Evolutionary conservation across 2,329 filamentous ascomycete genomes (phyloP).

Genomic region (Trichoderma sp.): DNA sequence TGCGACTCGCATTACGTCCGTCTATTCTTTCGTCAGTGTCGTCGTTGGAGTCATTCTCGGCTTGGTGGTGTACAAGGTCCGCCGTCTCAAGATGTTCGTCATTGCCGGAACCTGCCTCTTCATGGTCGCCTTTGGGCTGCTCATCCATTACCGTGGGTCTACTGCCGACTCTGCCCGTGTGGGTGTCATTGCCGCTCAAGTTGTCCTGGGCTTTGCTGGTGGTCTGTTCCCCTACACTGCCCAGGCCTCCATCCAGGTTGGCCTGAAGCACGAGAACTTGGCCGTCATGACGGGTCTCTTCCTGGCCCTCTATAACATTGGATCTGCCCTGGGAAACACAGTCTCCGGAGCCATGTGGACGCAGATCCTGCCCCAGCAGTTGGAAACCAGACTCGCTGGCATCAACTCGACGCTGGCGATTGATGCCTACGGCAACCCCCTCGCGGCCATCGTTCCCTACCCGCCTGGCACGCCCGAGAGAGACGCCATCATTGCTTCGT

Average conservation of each 20-base stretch:
- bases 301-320: slow-evolving; percentile 65
- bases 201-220: slow-evolving; percentile 64
- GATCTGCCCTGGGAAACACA: slow-evolving; percentile 61
- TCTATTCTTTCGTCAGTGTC: slow-evolving; percentile 62
- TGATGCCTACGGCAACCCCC: slow-evolving; percentile 36
- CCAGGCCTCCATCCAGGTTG: slow-evolving; percentile 49
- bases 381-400: slow-evolving; percentile 51
- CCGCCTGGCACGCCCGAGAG: slow-evolving; percentile 48
- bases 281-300: slow-evolving; percentile 66
- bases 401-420: slow-evolving; percentile 43
- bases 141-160: slow-evolving; percentile 65
- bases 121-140: slow-evolving; percentile 65
- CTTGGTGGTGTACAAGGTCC: slow-evolving; percentile 58
- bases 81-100: slow-evolving; percentile 66
- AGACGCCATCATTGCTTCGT: slow-evolving; percentile 47
- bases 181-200: slow-evolving; percentile 64
- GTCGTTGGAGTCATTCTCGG: slow-evolving; percentile 60
- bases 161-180: slow-evolving; percentile 46
- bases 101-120: slow-evolving; percentile 61
- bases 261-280: slow-evolving; percentile 54
- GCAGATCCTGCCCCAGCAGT: slow-evolving; percentile 59
- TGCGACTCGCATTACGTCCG: slow-evolving; percentile 61
- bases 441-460: slow-evolving; percentile 27
- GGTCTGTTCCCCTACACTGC: slow-evolving; percentile 61
- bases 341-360: slow-evolving; percentile 66